phyloP scores from a whole-genome alignment of 768 basidiomycete genomes.

The Serendipita vermifera region DNA sequence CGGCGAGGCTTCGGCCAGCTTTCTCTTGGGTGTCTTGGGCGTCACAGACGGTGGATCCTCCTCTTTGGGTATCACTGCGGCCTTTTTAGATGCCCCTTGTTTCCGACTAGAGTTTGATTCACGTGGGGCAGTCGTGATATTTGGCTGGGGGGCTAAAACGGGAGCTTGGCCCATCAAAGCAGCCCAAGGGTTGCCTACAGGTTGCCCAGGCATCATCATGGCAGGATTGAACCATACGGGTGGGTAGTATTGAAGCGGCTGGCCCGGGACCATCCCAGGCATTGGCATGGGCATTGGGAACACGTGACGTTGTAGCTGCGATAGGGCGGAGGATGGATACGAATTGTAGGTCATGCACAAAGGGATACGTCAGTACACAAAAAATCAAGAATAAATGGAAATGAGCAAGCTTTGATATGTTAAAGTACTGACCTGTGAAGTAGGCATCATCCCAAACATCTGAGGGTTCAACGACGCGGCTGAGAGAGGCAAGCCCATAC shows the following conservation, averaged over 20 bases:
- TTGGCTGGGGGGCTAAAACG: not conserved
- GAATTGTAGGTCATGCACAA: not conserved
- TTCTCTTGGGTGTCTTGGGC: not conserved
- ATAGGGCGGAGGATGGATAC: no score
- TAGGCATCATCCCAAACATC: not conserved
- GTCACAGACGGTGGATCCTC: not conserved
- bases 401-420: no score
- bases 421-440: not conserved
- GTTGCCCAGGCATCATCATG: not conserved
- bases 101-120: not conserved
- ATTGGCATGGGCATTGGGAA: not conserved
- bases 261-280: not conserved
- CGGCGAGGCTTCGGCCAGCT: not conserved
- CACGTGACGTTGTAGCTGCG: no score
- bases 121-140: not conserved
- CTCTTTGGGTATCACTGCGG: not conserved
- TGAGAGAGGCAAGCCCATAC: not conserved
- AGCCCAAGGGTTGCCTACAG: not conserved
- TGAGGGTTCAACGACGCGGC: slow-evolving; percentile 7
- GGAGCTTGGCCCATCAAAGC: not conserved
- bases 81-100: not conserved
- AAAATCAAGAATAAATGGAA: not conserved
- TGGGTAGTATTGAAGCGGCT: not conserved
- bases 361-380: not conserved
- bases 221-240: slow-evolving; percentile 4